Evolutionary conservation across 169 alveolate genomes (phyloP).

Genomic region (Perkinsus marinus): DNA sequence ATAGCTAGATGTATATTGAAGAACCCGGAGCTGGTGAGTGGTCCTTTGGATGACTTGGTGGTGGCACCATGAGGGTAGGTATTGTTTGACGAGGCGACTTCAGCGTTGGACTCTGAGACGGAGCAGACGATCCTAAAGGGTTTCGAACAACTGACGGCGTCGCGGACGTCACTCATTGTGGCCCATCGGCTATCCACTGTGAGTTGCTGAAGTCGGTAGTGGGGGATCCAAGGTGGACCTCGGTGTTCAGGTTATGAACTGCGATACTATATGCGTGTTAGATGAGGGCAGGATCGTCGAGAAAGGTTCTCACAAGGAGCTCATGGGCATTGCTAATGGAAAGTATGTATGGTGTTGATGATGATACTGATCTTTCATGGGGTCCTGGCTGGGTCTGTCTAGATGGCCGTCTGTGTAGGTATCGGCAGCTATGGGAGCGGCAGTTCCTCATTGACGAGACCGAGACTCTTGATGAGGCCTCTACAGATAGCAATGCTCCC

Average conservation of each 20-base stretch:
- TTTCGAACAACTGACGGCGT: slow-evolving; percentile 29
- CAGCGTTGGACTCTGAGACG: slow-evolving; percentile 71
- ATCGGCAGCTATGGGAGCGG: not conserved
- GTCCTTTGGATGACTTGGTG: not conserved
- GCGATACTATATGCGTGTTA: not conserved
- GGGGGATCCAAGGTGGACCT: not conserved
- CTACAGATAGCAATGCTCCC: not conserved
- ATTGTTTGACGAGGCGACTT: slow-evolving; percentile 90
- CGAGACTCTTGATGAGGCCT: not conserved
- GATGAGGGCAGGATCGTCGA: not conserved
- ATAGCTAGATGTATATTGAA: slow-evolving; percentile 84
- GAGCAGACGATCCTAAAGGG: slow-evolving; percentile 49
- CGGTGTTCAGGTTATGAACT: not conserved
- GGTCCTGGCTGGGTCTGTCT: not conserved
- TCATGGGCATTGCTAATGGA: not conserved
- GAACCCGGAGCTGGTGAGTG: slow-evolving; percentile 62
- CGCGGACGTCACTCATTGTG: slow-evolving; percentile 56
- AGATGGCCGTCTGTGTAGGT: not conserved
- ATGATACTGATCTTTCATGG: not conserved
- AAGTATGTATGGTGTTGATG: not conserved
- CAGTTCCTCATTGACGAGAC: not conserved
- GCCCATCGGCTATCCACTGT: slow-evolving; percentile 72
- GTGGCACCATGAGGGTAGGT: not conserved
- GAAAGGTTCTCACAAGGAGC: not conserved
- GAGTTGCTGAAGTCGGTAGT: not conserved